Percentiles rank a stretch among this genome's conserved stretches.
Conservation (phyloP, 2,329 filamentous ascomycete species). For the Bipolaris sorokiniana region DNA sequence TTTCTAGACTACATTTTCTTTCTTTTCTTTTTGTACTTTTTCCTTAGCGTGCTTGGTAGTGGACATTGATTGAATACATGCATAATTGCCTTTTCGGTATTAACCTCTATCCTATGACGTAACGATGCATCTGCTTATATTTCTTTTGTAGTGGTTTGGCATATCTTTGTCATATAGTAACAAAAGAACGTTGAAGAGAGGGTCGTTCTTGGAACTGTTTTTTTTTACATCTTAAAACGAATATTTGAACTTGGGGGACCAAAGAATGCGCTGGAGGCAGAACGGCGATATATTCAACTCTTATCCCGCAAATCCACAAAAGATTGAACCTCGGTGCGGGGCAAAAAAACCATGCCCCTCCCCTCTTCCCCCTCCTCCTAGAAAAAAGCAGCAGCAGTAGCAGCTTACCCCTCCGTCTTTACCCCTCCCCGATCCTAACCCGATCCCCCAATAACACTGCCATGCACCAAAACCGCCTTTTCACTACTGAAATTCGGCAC, state of each 20-base stretch:
- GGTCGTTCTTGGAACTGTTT: not conserved
- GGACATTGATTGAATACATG: not conserved
- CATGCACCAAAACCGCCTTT: conserved; percentile 40
- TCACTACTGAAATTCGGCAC: conserved; percentile 47
- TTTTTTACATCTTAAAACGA: not conserved
- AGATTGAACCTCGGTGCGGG: no score
- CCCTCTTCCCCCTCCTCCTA: no score
- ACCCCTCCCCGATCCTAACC: conserved; percentile 15
- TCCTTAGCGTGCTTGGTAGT: not conserved
- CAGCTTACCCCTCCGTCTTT: conserved; percentile 11
- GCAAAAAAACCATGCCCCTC: no score
- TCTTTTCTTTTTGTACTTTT: not conserved
- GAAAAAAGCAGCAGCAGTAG: no score
- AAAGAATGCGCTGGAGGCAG: no score
- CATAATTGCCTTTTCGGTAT: not conserved
- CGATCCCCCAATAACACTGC: conserved; percentile 24
- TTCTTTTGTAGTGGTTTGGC: not conserved
- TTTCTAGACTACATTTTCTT: not conserved
- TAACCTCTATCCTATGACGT: not conserved
- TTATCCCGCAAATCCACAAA: no score
- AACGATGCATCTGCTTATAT: not conserved
- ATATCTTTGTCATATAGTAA: not conserved
- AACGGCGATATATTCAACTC: no score
- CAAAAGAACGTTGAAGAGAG: not conserved
- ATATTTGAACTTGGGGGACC: no score